Conservation (phyloP, 2,329 filamentous ascomycete genomes). For the Aspergillus quadrilineatus region DNA sequence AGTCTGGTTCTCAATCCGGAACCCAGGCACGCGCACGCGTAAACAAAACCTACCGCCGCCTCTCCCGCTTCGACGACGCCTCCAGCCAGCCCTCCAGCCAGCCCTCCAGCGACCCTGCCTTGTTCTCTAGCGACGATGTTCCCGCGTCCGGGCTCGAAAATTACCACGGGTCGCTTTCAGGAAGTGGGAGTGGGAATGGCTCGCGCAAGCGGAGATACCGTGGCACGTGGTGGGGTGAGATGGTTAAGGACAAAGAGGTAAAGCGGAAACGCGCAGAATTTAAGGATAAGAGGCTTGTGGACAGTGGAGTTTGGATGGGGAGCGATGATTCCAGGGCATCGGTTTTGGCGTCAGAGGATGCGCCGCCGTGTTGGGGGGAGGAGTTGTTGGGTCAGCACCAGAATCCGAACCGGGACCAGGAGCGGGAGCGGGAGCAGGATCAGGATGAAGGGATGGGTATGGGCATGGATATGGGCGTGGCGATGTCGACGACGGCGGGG, state of each 20-base stretch:
- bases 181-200: not conserved
- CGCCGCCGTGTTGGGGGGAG: slow-evolving; percentile 38
- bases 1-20: slow-evolving; percentile 1
- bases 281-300: slow-evolving; percentile 44
- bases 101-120: slow-evolving; percentile 45
- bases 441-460: slow-evolving; percentile 22
- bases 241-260: slow-evolving; percentile 34
- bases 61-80: slow-evolving; percentile 33
- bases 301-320: slow-evolving; percentile 51
- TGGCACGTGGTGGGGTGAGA: slow-evolving; percentile 48
- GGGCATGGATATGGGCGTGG: not conserved
- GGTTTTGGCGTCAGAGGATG: slow-evolving; percentile 34
- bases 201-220: slow-evolving; percentile 43
- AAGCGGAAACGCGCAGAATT: slow-evolving; percentile 44
- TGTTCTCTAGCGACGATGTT: slow-evolving; percentile 50
- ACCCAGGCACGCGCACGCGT: slow-evolving; percentile 4
- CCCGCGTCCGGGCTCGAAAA: slow-evolving; percentile 47
- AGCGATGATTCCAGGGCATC: slow-evolving; percentile 39
- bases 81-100: slow-evolving; percentile 41
- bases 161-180: slow-evolving; percentile 32
- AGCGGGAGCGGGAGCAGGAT: not conserved
- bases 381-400: slow-evolving; percentile 36
- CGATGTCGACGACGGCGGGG: not conserved
- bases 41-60: slow-evolving; percentile 24
- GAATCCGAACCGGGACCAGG: not conserved